A percentile compares a stretch with the other conserved stretches of the same genome.
These are phyloP conservation scores for Penicillium turbatum DNA, from an alignment of 495 filamentous ascomycete genomes.

Conservation along the genomic window DNA sequence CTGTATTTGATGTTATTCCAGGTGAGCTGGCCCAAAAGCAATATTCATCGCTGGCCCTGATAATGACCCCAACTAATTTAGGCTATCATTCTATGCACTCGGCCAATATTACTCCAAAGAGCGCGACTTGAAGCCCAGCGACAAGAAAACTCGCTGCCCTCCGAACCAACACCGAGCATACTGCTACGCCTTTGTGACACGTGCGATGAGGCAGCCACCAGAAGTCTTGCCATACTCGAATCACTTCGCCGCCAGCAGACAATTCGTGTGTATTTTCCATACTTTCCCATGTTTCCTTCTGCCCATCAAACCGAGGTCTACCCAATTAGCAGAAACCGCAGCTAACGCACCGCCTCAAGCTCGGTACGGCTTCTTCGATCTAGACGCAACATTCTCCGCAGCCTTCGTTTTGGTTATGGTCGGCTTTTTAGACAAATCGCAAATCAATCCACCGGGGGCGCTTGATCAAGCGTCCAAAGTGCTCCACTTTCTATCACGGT, in stretches of 20 bases:
- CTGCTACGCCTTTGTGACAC: constrained; percentile 19
- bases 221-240: constrained; percentile 19
- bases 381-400: constrained; percentile 25
- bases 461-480: constrained; percentile 19
- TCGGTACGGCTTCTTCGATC: constrained; percentile 24
- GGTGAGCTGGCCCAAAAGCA: constrained; percentile 2
- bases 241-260: constrained; percentile 15
- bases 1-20: constrained; percentile 22
- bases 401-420: constrained; percentile 25
- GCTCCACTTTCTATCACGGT: constrained; percentile 14
- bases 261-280: constrained; percentile 14
- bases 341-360: constrained; percentile 5
- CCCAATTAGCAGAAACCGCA: neutral
- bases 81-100: constrained; percentile 24
- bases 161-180: constrained; percentile 3
- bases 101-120: constrained; percentile 20
- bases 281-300: neutral
- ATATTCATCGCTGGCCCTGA: neutral
- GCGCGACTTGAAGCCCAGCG: constrained; percentile 15
- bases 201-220: constrained; percentile 21
- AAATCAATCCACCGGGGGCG: constrained; percentile 11
- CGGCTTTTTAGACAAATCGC: constrained; percentile 11
- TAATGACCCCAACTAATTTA: neutral
- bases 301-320: too few species aligned
- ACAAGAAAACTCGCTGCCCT: neutral